Evolutionary conservation across 2,329 filamentous ascomycete genomes (phyloP), one percentile per base, ranked within the genome.

Genomic region (Endoconidiophora polonica): DNA sequence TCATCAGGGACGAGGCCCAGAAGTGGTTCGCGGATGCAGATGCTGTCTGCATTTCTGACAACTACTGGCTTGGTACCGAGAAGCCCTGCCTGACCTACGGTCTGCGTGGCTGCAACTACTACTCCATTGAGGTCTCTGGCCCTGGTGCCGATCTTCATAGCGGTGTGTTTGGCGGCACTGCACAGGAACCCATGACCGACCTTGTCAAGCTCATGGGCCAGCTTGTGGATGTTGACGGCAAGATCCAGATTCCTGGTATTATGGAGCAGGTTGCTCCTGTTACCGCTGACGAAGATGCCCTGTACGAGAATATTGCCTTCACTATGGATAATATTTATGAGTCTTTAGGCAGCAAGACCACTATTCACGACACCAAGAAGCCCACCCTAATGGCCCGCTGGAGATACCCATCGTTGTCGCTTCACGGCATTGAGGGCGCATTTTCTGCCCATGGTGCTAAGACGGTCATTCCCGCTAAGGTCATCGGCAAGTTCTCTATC

Each of bases 41-140:
- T 58, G 91, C 88, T 4, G 86, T 96, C 54, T 98, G 91, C 70
- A 98, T 98, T 63, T 94, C 86, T 44, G 91, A 98, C 68, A 98
- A 98, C 76, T 98, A 98, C 79, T 98, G 91, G 91, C 80, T 98
- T 39, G 91, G 91, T 53, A 96, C 91, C 4, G 87, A 96, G 74
- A 95, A 95, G 75, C 91, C 91, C 10, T 98, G 91, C 66, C 69
- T 98, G 61, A 98, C 91, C 7, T 98, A 98, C 65, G 91, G 91
- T 58, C 82, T 98, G 55, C 84, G 91, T 57, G 91, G 91, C 49
- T 93, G 86, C 79, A 96, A 93, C 72, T 98, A 98, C 76, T 98
- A 96, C 72, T 85, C 83, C 48, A 68, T 98, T 58, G 84, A 91
- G 66, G 72, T 98, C 56, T 87, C 83, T 6, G 91, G 91, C 1